Evolutionary conservation across 495 filamentous ascomycete species (phyloP).

Genomic region (Tricharina praecox): DNA sequence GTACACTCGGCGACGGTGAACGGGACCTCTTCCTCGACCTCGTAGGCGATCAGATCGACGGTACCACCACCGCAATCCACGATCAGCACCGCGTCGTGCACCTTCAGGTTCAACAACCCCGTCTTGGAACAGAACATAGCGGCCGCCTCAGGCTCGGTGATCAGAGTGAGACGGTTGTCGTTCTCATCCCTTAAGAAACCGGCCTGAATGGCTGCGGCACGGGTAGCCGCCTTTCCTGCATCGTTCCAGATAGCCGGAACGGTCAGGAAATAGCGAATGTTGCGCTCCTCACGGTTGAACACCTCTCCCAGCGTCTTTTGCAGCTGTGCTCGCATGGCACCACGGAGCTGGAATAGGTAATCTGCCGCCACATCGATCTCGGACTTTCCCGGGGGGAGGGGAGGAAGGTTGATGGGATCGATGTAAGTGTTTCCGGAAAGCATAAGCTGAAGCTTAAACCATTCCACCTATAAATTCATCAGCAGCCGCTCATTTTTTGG

Average conservation of each 20-base stretch:
- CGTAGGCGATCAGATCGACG: constrained; percentile 65
- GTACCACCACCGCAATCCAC: constrained; percentile 69
- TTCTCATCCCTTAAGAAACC: constrained; percentile 63
- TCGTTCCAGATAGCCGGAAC: constrained; percentile 72
- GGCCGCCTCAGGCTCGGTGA: constrained; percentile 63
- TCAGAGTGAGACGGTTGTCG: constrained; percentile 54
- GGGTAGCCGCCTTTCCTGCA: constrained; percentile 61
- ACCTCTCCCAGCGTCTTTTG: constrained; percentile 63
- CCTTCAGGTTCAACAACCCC: constrained; percentile 56
- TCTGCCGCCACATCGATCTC: constrained; percentile 68
- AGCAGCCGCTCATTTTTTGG: not conserved
- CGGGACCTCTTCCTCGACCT: constrained; percentile 61
- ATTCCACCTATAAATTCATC: constrained; percentile 39
- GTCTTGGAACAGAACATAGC: constrained; percentile 69
- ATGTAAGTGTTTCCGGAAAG: constrained; percentile 67
- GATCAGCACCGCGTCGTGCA: constrained; percentile 59
- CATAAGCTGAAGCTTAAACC: constrained; percentile 75
- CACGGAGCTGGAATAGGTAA: constrained; percentile 62
- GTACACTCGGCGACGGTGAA: constrained; percentile 66
- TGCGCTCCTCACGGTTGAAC: constrained; percentile 61
- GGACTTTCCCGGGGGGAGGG: constrained; percentile 59
- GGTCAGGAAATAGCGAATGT: constrained; percentile 60
- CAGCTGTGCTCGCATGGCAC: constrained; percentile 58
- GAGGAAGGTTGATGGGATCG: constrained; percentile 63
- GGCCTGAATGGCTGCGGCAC: constrained; percentile 59